phyloP scores from a whole-genome alignment of 2,329 filamentous ascomycete genomes.

The Penicillium verrucosum region DNA sequence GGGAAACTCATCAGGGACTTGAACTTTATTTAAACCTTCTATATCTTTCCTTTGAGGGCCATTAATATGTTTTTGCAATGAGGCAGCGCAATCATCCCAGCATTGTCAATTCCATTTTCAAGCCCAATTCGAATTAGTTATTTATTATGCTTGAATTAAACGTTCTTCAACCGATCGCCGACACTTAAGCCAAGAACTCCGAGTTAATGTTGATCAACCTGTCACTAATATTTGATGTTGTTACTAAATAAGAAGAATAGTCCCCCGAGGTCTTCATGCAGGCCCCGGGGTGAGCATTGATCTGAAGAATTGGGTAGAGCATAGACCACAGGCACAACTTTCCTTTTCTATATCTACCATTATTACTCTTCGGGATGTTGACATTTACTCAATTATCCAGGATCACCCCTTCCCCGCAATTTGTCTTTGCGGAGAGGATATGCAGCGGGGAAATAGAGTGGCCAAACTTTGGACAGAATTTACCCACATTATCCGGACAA shows the following conservation, averaged over 20 bases:
- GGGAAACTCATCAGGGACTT: neutral
- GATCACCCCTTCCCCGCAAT: neutral
- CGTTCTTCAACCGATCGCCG: neutral
- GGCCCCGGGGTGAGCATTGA: neutral
- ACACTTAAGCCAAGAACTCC: neutral
- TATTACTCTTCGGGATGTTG: neutral
- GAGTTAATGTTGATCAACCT: neutral
- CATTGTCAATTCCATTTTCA: neutral
- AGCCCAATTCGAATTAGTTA: constrained; percentile 7
- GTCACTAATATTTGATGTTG: too few relatives aligned
- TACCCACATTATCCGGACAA: constrained; percentile 1
- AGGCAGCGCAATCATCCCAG: neutral
- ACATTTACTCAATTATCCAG: neutral
- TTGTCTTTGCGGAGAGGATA: neutral
- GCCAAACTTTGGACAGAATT: neutral
- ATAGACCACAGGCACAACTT: neutral
- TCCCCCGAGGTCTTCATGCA: neutral
- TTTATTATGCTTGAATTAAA: constrained; percentile 5
- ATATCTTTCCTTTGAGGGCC: neutral
- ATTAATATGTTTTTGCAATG: neutral
- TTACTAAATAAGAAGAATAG: neutral
- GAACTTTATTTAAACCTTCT: neutral
- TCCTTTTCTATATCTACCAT: neutral
- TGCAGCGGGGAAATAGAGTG: neutral
- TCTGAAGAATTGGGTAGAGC: neutral